phyloP scores from a whole-genome alignment of 2,329 filamentous ascomycete species.

The Sporothrix pseudoabietina region DNA sequence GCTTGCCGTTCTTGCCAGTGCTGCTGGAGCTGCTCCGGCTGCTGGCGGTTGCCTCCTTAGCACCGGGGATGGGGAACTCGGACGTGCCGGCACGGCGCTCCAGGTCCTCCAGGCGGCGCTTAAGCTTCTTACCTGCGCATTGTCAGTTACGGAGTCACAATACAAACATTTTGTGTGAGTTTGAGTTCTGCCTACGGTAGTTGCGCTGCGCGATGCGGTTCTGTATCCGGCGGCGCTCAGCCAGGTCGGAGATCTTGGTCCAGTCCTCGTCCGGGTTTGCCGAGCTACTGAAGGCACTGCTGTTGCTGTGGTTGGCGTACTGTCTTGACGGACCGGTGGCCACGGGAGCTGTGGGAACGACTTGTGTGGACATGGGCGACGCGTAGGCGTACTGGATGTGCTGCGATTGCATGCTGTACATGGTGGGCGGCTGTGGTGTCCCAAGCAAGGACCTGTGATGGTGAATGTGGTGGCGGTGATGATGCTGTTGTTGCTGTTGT shows the following conservation, averaged over 20 bases:
- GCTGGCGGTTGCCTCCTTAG: slow-evolving; percentile 22
- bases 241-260: slow-evolving; percentile 98
- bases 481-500: background rate
- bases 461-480: background rate
- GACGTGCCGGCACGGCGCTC: slow-evolving; percentile 69
- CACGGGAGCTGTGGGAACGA: slow-evolving; percentile 36
- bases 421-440: slow-evolving; percentile 35
- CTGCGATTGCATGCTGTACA: slow-evolving; percentile 51
- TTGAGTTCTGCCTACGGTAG: slow-evolving; percentile 68
- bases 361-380: slow-evolving; percentile 40
- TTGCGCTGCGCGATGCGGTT: slow-evolving; percentile 97
- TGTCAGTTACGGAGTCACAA: slow-evolving; percentile 28
- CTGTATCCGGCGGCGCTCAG: slow-evolving; percentile 90
- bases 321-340: slow-evolving; percentile 58
- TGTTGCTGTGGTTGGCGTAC: slow-evolving; percentile 74
- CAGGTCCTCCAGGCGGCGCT: slow-evolving; percentile 83
- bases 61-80: slow-evolving; percentile 35
- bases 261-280: slow-evolving; percentile 97
- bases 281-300: slow-evolving; percentile 91
- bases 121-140: slow-evolving; percentile 79
- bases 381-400: slow-evolving; percentile 45
- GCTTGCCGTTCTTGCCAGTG: slow-evolving; percentile 38
- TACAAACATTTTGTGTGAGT: background rate
- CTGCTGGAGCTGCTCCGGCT: slow-evolving; percentile 20
- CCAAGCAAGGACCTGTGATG: background rate